Evolutionary conservation across 164 flowering plant genomes (phyloP).

Genomic region (Vitis labrusca): DNA sequence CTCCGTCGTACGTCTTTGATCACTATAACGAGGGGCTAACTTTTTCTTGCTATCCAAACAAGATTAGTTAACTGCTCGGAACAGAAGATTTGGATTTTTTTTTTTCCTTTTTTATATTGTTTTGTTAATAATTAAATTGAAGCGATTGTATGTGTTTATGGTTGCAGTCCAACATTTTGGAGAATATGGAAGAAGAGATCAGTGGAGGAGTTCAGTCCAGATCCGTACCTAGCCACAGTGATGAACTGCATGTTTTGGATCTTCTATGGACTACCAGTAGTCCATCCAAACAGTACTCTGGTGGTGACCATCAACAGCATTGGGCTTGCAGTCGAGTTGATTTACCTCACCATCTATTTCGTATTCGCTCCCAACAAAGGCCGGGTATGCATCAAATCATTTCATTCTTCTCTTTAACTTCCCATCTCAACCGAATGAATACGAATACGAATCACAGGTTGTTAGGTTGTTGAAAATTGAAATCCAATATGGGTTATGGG

Average conservation of each 20-base stretch:
- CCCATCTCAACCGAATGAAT: background rate
- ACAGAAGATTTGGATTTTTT: too few species aligned
- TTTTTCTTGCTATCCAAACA: background rate
- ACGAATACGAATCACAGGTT: too few species aligned
- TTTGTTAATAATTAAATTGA: background rate
- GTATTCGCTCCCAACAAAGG: slow-evolving; percentile 19
- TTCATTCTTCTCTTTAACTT: background rate
- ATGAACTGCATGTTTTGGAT: slow-evolving; percentile 45
- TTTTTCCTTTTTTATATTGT: too few species aligned
- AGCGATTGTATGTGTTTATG: background rate
- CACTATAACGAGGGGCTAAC: background rate
- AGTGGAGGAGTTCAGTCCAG: slow-evolving; percentile 35
- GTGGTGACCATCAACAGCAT: slow-evolving; percentile 52
- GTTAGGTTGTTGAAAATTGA: too few species aligned
- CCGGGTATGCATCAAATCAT: slow-evolving; percentile 31
- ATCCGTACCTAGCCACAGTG: slow-evolving; percentile 32
- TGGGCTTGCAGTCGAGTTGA: slow-evolving; percentile 41
- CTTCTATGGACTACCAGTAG: slow-evolving; percentile 40
- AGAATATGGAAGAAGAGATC: slow-evolving; percentile 32
- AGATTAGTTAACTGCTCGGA: too few species aligned
- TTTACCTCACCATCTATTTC: slow-evolving; percentile 37
- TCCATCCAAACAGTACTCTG: slow-evolving; percentile 45
- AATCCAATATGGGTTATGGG: too few species aligned
- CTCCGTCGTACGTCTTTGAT: slow-evolving; percentile 48
- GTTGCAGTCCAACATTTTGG: slow-evolving; percentile 48